These are phyloP conservation scores for Gonium pectorale DNA, from an alignment of 139 green algal species.

Conservation along the genomic window DNA sequence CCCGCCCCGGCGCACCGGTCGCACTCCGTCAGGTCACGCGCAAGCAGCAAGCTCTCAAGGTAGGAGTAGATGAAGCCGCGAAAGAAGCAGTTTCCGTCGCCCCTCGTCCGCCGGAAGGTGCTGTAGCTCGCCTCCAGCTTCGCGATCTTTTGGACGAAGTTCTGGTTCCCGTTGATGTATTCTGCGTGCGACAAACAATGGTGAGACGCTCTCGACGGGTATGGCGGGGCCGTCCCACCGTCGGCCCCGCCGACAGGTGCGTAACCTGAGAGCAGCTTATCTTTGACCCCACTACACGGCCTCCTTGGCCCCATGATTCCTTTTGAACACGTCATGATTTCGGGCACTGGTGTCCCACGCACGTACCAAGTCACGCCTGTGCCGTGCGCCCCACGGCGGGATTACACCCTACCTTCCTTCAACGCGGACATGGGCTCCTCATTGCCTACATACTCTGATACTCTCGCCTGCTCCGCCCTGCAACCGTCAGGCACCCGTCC, in stretches of 20 bases:
- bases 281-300: too few relatives aligned
- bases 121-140: constrained; percentile 67
- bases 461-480: constrained; percentile 19
- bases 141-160: constrained; percentile 84
- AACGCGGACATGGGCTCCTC: constrained; percentile 58
- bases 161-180: constrained; percentile 73
- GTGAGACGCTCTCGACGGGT: too few relatives aligned
- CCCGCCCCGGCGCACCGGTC: constrained; percentile 60
- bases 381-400: too few relatives aligned
- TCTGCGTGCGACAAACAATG: too few relatives aligned
- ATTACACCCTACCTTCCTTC: constrained; percentile 59
- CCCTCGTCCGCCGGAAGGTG: constrained; percentile 57
- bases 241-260: too few relatives aligned
- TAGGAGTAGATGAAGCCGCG: constrained; percentile 83
- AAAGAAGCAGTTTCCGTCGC: constrained; percentile 89
- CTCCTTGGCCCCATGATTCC: too few relatives aligned
- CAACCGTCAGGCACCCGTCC: too few relatives aligned
- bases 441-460: constrained; percentile 65
- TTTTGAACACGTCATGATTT: too few relatives aligned
- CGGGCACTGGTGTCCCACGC: too few relatives aligned
- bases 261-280: too few relatives aligned
- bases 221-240: too few relatives aligned
- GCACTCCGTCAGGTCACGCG: constrained; percentile 63
- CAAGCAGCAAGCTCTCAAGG: constrained; percentile 77
- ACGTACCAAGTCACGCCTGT: too few relatives aligned